phyloP scores from a whole-genome alignment of 2,329 filamentous ascomycete species.

The Aspergillus pseudotamarii region DNA sequence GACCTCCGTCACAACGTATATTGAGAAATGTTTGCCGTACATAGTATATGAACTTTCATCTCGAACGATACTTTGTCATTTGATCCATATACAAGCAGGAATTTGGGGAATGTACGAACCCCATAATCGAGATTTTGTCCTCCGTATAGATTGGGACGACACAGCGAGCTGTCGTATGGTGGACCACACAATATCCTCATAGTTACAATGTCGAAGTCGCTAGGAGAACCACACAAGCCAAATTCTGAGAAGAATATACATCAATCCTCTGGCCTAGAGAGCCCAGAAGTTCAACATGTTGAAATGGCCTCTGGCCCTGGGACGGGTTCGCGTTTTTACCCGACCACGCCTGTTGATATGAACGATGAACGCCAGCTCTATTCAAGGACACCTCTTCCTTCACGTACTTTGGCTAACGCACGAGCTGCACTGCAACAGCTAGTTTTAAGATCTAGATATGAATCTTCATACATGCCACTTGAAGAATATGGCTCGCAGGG shows the following conservation, averaged over 20 bases:
- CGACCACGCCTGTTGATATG: background rate
- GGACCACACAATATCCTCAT: background rate
- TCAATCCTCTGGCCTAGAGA: background rate
- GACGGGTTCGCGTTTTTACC: background rate
- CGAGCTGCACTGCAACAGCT: background rate
- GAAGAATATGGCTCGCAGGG: background rate
- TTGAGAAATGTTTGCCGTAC: background rate
- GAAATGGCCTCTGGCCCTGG: background rate
- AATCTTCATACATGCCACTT: background rate
- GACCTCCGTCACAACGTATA: background rate
- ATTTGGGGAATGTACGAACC: background rate
- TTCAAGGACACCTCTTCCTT: background rate
- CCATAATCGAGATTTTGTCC: background rate
- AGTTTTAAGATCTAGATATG: background rate
- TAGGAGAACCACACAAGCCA: background rate
- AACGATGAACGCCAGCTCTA: background rate
- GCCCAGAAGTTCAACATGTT: conserved; percentile 11
- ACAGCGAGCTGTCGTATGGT: background rate
- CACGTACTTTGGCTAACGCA: background rate
- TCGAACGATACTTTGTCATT: background rate
- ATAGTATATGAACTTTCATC: background rate
- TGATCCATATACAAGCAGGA: background rate
- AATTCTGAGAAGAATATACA: background rate
- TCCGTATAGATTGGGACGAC: background rate
- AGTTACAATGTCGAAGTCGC: background rate